These are phyloP conservation scores for Ophiocordyceps australis DNA, from an alignment of 2,329 filamentous ascomycete species.

Conservation along the genomic window DNA sequence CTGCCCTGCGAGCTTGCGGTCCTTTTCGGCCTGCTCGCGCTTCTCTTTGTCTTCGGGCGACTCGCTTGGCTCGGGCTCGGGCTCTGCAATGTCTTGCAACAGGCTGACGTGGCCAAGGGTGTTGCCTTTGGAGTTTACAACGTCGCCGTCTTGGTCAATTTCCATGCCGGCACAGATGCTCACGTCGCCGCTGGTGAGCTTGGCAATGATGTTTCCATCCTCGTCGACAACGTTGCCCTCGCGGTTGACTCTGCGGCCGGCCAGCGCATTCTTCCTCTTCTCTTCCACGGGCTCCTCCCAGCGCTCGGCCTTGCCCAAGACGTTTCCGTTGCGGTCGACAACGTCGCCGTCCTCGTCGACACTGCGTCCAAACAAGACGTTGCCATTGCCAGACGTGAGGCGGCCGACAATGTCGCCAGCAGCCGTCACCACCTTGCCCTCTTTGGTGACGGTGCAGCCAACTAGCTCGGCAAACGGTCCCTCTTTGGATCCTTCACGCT, in stretches of 20 bases:
- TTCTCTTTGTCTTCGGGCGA: conserved; percentile 31
- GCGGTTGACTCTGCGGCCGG: conserved; percentile 35
- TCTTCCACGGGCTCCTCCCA: conserved; percentile 38
- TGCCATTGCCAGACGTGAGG: conserved; percentile 51
- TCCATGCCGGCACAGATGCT: conserved; percentile 48
- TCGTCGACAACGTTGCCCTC: conserved; percentile 41
- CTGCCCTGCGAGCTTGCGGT: conserved; percentile 60
- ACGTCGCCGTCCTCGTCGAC: conserved; percentile 77
- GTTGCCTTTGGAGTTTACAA: conserved; percentile 49
- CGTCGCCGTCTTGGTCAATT: conserved; percentile 53
- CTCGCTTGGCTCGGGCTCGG: conserved; percentile 10
- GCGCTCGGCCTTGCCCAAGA: conserved; percentile 37
- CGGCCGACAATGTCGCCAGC: conserved; percentile 56
- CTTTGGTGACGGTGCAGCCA: conserved; percentile 47
- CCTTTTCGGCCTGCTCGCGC: conserved; percentile 37
- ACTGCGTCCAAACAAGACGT: conserved; percentile 50
- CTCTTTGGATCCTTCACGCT: conserved; percentile 43
- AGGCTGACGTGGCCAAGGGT: conserved; percentile 51
- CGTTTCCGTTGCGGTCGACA: conserved; percentile 54
- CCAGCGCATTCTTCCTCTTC: conserved; percentile 31
- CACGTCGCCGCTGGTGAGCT: conserved; percentile 49
- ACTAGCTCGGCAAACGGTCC: conserved; percentile 51
- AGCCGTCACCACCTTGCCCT: conserved; percentile 47
- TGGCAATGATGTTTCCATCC: conserved; percentile 43
- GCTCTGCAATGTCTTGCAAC: conserved; percentile 33